phyloP scores from a whole-genome alignment of 768 basidiomycete genomes.

The Amanita pallidorosea region DNA sequence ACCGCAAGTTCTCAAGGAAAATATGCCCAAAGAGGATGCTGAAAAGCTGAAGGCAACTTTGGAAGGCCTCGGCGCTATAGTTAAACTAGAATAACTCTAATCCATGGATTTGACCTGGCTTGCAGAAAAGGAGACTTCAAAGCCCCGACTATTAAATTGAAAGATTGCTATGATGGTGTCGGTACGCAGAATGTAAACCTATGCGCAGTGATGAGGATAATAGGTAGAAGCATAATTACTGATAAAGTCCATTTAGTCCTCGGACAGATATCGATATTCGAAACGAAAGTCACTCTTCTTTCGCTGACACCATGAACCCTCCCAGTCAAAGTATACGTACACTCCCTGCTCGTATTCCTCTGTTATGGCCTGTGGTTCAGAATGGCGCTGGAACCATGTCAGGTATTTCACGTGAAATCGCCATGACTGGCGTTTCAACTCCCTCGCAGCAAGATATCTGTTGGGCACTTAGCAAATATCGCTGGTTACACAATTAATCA shows the following conservation, averaged over 20 bases:
- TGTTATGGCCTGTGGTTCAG: slow-evolving; percentile 96
- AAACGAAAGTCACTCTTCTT: slow-evolving; percentile 98
- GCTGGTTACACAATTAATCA: slow-evolving; percentile 13
- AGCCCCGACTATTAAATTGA: background rate
- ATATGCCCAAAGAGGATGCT: slow-evolving; percentile 91
- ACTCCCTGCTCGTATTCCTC: slow-evolving; percentile 99
- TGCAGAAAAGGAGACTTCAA: slow-evolving; percentile 8
- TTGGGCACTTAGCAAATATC: slow-evolving; percentile 1
- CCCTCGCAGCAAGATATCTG: slow-evolving; percentile 92
- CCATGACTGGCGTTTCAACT: slow-evolving; percentile 97
- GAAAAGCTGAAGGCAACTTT: slow-evolving; percentile 93
- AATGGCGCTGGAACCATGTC: slow-evolving; percentile 99
- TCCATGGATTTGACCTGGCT: slow-evolving; percentile 10
- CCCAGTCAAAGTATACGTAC: slow-evolving; percentile 99
- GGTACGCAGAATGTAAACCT: slow-evolving; percentile 1
- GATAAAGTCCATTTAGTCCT: slow-evolving; percentile 46
- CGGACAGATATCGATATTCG: slow-evolving; percentile 90
- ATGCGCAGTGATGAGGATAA: slow-evolving; percentile 7
- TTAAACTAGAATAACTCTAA: slow-evolving; percentile 63
- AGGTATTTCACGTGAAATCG: slow-evolving; percentile 98
- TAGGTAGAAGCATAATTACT: slow-evolving; percentile 3
- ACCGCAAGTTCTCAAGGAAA: slow-evolving; percentile 91
- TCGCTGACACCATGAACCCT: slow-evolving; percentile 96
- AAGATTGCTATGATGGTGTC: background rate
- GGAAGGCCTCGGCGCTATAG: slow-evolving; percentile 78